A percentile compares a stretch with the other conserved stretches of the same genome.
phyloP scores from a whole-genome alignment of 2,329 filamentous ascomycete species.

The Pezicula rhizophila region DNA sequence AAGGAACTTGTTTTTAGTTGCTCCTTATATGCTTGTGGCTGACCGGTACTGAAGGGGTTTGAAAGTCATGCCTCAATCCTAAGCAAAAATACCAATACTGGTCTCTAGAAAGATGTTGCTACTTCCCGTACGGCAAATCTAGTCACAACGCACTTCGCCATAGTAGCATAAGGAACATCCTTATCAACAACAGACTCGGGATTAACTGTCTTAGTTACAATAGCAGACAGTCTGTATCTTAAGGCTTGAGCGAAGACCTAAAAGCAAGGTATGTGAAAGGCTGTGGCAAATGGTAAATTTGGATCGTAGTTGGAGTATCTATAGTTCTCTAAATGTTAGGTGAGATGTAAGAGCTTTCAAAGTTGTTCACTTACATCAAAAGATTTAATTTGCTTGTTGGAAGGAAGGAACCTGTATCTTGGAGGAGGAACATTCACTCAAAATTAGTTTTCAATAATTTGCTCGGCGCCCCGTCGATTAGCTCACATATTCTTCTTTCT shows the following conservation, averaged over 20 bases:
- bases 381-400: neutral
- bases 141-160: slow-evolving; percentile 4
- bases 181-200: neutral
- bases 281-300: slow-evolving; percentile 2
- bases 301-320: slow-evolving; percentile 8
- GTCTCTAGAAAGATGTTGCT: neutral
- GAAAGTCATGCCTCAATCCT: slow-evolving; percentile 12
- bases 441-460: neutral
- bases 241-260: slow-evolving; percentile 9
- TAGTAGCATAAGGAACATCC: slow-evolving; percentile 5
- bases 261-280: slow-evolving; percentile 7
- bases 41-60: slow-evolving; percentile 4
- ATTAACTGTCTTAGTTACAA: neutral
- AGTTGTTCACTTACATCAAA: neutral
- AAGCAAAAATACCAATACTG: slow-evolving; percentile 8
- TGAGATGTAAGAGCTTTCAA: neutral
- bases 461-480: neutral
- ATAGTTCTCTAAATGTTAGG: neutral
- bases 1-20: neutral
- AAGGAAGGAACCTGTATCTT: neutral
- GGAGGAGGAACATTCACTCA: slow-evolving; percentile 1
- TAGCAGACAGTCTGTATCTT: slow-evolving; percentile 1
- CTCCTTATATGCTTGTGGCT: neutral
- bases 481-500: slow-evolving; percentile 5
- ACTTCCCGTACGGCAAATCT: slow-evolving; percentile 9